Percentiles rank a stretch among this genome's conserved stretches.
Conservation (phyloP, 164 flowering plant genomes). For the Magnolia sinica region DNA sequence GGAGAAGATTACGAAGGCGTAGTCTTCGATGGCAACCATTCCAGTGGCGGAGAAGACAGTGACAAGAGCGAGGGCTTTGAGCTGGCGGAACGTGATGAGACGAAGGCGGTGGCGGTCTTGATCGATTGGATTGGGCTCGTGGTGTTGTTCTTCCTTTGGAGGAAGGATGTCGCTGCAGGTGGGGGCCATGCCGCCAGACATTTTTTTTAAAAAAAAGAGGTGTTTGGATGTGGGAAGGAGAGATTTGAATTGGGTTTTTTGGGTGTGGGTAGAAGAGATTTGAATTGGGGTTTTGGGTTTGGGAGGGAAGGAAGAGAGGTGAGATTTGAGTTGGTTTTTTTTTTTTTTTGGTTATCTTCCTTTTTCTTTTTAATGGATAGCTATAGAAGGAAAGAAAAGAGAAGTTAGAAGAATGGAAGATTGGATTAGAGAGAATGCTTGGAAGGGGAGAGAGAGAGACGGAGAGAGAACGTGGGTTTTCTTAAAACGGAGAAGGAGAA, state of each 20-base stretch:
- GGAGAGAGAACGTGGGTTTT: background rate
- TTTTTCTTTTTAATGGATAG: too few species aligned
- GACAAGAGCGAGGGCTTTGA: conserved; percentile 29
- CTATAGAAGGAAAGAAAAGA: too few species aligned
- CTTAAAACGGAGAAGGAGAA: too few species aligned
- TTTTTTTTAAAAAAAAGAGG: background rate
- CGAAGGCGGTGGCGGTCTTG: background rate
- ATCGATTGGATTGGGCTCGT: background rate
- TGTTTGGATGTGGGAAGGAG: background rate
- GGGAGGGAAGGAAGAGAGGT: too few species aligned
- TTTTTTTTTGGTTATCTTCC: too few species aligned
- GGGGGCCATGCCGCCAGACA: conserved; percentile 64
- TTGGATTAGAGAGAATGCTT: too few species aligned
- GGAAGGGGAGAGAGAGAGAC: background rate
- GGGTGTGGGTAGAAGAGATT: background rate
- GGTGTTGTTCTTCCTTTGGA: conserved; percentile 32
- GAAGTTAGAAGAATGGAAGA: too few species aligned
- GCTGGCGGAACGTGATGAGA: conserved; percentile 39
- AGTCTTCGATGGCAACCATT: conserved; percentile 35
- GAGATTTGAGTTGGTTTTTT: too few species aligned
- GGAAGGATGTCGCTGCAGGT: conserved; percentile 36
- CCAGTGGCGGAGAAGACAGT: conserved; percentile 38
- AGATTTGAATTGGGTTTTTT: background rate
- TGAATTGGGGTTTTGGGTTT: background rate
- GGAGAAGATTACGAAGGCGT: conserved; percentile 34